Percentiles rank a stretch among this genome's conserved stretches.
Evolutionary conservation across 140 eudicot species (phyloP).

Genomic region (Senecio squalidus): DNA sequence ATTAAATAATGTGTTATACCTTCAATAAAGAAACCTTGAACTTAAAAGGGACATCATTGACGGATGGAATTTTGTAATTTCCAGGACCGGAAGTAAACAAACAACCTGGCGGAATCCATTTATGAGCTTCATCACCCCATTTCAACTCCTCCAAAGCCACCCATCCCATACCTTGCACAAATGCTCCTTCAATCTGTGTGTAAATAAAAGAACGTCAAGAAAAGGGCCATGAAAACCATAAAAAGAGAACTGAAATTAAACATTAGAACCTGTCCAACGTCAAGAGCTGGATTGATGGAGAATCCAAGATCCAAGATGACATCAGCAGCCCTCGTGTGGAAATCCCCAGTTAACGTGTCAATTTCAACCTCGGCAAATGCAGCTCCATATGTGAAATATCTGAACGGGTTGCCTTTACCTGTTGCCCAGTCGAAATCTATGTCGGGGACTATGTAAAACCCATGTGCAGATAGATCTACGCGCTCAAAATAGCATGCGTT

Average conservation of each 20-base stretch:
- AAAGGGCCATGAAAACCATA: background rate
- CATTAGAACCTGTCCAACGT: conserved; percentile 83
- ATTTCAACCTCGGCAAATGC: conserved; percentile 96
- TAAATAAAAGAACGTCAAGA: background rate
- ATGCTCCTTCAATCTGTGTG: conserved; percentile 93
- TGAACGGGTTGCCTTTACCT: conserved; percentile 75
- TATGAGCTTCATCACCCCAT: conserved; percentile 95
- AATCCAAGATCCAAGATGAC: conserved; percentile 88
- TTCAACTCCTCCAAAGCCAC: conserved; percentile 91
- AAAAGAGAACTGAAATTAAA: background rate
- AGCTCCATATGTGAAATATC: conserved; percentile 90
- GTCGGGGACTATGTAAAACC: conserved; percentile 81
- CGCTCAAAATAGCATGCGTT: conserved; percentile 77
- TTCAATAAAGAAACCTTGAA: conserved; percentile 77
- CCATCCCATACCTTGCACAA: conserved; percentile 96
- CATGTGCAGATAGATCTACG: conserved; percentile 94
- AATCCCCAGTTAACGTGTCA: conserved; percentile 88
- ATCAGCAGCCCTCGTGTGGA: conserved; percentile 85
- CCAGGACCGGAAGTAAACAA: conserved; percentile 93
- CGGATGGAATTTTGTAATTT: conserved; percentile 82
- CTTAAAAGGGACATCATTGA: conserved; percentile 78
- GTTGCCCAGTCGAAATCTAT: conserved; percentile 82
- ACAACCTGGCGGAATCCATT: conserved; percentile 76
- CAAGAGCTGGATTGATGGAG: conserved; percentile 93
- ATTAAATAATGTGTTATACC: conserved; percentile 34